A percentile compares a stretch with the other conserved stretches of the same genome.
These are phyloP conservation scores for Leishmania braziliensis DNA, from an alignment of 208 protist species.

Conservation along the genomic window DNA sequence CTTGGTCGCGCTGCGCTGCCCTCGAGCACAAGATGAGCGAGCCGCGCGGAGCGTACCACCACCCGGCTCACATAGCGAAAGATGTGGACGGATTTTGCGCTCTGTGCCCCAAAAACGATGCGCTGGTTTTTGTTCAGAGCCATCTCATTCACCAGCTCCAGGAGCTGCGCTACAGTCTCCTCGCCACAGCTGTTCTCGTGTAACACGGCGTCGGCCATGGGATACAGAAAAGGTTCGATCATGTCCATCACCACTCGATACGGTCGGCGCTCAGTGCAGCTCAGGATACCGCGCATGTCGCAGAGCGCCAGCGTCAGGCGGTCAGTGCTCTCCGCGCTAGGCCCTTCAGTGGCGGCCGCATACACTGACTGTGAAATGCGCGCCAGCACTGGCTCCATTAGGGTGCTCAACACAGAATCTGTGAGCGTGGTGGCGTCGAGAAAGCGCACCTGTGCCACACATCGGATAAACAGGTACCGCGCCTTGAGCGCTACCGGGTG, in stretches of 20 bases:
- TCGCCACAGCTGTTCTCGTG: conserved; percentile 13
- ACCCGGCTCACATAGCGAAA: conserved; percentile 33
- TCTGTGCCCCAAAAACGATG: conserved; percentile 38
- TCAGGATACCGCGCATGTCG: conserved; percentile 46
- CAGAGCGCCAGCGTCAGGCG: conserved; percentile 23
- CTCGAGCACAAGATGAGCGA: conserved; percentile 7
- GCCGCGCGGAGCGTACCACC: conserved; percentile 14
- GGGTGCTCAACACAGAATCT: conserved; percentile 15
- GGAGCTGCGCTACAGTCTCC: conserved; percentile 21
- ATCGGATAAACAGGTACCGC: conserved; percentile 43
- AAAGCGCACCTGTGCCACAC: conserved; percentile 38
- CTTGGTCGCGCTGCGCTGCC: conserved; percentile 2
- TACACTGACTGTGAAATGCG: conserved; percentile 10
- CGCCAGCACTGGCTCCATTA: conserved; percentile 31
- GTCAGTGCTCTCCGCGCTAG: background rate
- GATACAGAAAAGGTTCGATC: conserved; percentile 30
- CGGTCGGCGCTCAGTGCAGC: conserved; percentile 33
- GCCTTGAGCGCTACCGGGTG: conserved; percentile 16
- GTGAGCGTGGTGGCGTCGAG: conserved; percentile 22
- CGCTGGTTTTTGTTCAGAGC: conserved; percentile 46
- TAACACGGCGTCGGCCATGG: conserved; percentile 28
- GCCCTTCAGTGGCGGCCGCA: background rate
- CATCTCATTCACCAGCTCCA: conserved; percentile 45
- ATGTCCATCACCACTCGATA: conserved; percentile 42
- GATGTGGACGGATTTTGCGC: conserved; percentile 25